These are phyloP conservation scores for Vigna trinervia DNA, from an alignment of 306 rosid genomes.

Conservation along the genomic window DNA sequence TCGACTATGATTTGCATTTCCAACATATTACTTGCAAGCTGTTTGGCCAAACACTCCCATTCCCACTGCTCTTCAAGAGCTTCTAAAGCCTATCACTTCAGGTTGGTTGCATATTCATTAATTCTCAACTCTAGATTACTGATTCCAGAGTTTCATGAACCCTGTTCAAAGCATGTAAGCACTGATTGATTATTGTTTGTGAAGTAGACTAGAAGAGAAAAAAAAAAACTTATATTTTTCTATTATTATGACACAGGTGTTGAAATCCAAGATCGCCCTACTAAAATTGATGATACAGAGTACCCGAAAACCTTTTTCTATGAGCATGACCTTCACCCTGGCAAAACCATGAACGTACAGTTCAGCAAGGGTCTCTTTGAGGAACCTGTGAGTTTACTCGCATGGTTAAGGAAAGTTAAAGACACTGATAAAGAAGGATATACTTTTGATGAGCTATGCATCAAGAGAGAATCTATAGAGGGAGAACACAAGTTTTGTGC, in stretches of 20 bases:
- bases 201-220: background rate
- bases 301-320: slow-evolving; percentile 10
- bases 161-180: too few relatives aligned
- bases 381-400: background rate
- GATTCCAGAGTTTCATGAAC: too few relatives aligned
- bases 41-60: slow-evolving; percentile 47
- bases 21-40: slow-evolving; percentile 21
- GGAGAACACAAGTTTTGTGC: slow-evolving; percentile 36
- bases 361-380: background rate
- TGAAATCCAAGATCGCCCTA: background rate
- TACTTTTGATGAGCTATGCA: slow-evolving; percentile 21
- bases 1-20: too few relatives aligned
- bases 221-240: background rate
- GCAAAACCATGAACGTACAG: background rate
- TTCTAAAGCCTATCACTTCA: background rate
- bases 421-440: slow-evolving; percentile 23
- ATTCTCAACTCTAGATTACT: too few relatives aligned
- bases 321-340: background rate
- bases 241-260: background rate
- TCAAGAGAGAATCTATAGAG: background rate
- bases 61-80: slow-evolving; percentile 14
- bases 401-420: background rate
- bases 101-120: background rate
- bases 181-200: too few relatives aligned
- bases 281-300: background rate